A percentile compares a stretch with the other conserved stretches of the same genome.
phyloP scores from a whole-genome alignment of 805 yeast species.

The Aciculoconidium aculeatum region DNA sequence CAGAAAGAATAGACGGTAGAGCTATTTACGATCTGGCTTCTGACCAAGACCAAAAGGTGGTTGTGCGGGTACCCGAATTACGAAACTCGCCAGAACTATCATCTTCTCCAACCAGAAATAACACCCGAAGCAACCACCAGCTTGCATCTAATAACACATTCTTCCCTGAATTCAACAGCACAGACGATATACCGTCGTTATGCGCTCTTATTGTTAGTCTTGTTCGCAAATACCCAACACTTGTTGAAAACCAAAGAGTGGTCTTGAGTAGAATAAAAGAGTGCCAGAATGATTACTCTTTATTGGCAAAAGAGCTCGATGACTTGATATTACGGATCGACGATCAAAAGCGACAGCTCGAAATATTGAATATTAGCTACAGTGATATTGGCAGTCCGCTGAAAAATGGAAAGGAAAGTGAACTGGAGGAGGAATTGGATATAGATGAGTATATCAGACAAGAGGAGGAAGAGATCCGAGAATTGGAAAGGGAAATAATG shows the following conservation, averaged over 20 bases:
- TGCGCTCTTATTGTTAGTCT: slow-evolving; percentile 37
- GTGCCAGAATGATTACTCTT: slow-evolving; percentile 33
- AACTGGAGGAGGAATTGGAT: slow-evolving; percentile 15
- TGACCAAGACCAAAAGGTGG: slow-evolving; percentile 1
- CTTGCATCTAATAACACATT: slow-evolving; percentile 2
- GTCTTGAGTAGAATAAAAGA: slow-evolving; percentile 26
- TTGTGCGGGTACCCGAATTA: slow-evolving; percentile 4
- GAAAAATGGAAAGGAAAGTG: slow-evolving; percentile 9
- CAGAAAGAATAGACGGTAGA: slow-evolving; percentile 49
- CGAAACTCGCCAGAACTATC: background rate
- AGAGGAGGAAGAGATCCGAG: slow-evolving; percentile 42
- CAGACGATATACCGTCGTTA: slow-evolving; percentile 36
- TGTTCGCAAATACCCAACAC: slow-evolving; percentile 19
- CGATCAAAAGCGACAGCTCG: slow-evolving; percentile 37
- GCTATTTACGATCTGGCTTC: slow-evolving; percentile 14
- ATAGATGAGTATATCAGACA: slow-evolving; percentile 35
- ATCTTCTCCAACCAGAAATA: slow-evolving; percentile 5
- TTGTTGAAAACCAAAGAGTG: slow-evolving; percentile 17
- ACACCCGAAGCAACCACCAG: slow-evolving; percentile 1
- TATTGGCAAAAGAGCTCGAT: slow-evolving; percentile 32
- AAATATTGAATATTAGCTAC: slow-evolving; percentile 25
- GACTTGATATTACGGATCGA: slow-evolving; percentile 39
- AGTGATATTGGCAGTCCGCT: slow-evolving; percentile 14
- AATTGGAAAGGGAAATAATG: slow-evolving; percentile 34
- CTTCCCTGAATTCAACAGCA: slow-evolving; percentile 6